Percentiles rank a stretch among this genome's conserved stretches.
Conservation (phyloP, 2,329 filamentous ascomycete species). For the Penicillium polonicum region DNA sequence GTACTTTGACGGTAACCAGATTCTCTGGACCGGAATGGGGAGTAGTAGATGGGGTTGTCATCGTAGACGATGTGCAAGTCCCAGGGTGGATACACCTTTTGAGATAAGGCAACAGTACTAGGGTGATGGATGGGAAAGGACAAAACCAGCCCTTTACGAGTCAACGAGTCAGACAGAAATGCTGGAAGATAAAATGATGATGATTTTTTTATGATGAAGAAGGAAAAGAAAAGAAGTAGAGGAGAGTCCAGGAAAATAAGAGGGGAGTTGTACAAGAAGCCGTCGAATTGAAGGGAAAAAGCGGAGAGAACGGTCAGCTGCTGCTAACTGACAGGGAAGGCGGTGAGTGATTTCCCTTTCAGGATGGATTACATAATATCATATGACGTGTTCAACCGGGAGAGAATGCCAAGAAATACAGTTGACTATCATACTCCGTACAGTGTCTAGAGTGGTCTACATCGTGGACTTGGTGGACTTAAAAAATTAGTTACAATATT, state of each 20-base stretch:
- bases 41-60: conserved; percentile 42
- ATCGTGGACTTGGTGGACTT: background rate
- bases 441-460: background rate
- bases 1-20: conserved; percentile 80
- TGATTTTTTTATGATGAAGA: conserved; percentile 9
- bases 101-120: conserved; percentile 15
- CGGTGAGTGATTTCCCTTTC: background rate
- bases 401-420: background rate
- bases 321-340: background rate
- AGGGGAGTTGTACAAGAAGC: conserved; percentile 18
- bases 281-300: conserved; percentile 18
- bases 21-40: conserved; percentile 61
- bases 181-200: conserved; percentile 13
- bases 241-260: conserved; percentile 12
- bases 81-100: conserved; percentile 11
- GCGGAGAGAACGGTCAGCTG: conserved; percentile 13
- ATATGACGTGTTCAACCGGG: conserved; percentile 4
- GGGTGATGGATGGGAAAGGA: background rate
- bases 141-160: conserved; percentile 10
- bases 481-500: background rate
- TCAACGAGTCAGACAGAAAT: conserved; percentile 8
- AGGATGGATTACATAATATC: background rate
- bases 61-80: conserved; percentile 16
- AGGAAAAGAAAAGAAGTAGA: conserved; percentile 16
- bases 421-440: background rate